Evolutionary conservation across 306 rosid genomes (phyloP).

Genomic region (Canavalia gladiata): DNA sequence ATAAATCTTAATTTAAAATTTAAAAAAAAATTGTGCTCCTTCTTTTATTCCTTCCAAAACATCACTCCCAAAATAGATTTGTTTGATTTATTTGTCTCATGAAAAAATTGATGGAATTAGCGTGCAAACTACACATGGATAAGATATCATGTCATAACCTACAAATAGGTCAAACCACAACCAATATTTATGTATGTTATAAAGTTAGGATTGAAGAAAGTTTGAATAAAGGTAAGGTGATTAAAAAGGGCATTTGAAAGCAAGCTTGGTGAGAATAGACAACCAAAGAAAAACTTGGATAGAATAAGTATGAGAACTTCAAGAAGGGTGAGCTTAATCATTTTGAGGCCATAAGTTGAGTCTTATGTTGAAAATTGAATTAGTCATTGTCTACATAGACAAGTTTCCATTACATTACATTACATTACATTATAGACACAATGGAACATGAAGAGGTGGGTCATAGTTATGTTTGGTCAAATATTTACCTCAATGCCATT

Average conservation of each 20-base stretch:
- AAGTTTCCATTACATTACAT: slow-evolving; percentile 42
- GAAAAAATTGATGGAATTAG: neutral
- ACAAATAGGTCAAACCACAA: slow-evolving; percentile 29
- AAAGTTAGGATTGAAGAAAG: slow-evolving; percentile 4
- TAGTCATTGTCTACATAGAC: slow-evolving; percentile 51
- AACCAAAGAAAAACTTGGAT: slow-evolving; percentile 24
- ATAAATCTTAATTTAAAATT: too few species aligned
- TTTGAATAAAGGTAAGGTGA: neutral
- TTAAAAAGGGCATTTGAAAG: slow-evolving; percentile 28
- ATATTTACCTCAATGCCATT: slow-evolving; percentile 26
- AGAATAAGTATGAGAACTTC: slow-evolving; percentile 20
- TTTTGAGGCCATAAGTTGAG: slow-evolving; percentile 40
- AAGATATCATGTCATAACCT: neutral
- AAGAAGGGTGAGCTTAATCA: slow-evolving; percentile 32
- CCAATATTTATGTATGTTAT: neutral
- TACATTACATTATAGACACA: slow-evolving; percentile 23
- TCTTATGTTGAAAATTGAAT: slow-evolving; percentile 35
- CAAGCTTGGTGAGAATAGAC: slow-evolving; percentile 33
- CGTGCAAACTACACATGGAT: neutral
- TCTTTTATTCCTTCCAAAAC: too few species aligned
- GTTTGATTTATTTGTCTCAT: neutral
- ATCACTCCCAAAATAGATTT: neutral
- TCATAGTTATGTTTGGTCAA: slow-evolving; percentile 38
- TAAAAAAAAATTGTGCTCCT: too few species aligned
- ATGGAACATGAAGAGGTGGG: slow-evolving; percentile 41